Percentiles rank a stretch among this genome's conserved stretches.
Evolutionary conservation across 371 early-diverging fungal genomes (phyloP).

Genomic region (Paraphysoderma sedebokerense): DNA sequence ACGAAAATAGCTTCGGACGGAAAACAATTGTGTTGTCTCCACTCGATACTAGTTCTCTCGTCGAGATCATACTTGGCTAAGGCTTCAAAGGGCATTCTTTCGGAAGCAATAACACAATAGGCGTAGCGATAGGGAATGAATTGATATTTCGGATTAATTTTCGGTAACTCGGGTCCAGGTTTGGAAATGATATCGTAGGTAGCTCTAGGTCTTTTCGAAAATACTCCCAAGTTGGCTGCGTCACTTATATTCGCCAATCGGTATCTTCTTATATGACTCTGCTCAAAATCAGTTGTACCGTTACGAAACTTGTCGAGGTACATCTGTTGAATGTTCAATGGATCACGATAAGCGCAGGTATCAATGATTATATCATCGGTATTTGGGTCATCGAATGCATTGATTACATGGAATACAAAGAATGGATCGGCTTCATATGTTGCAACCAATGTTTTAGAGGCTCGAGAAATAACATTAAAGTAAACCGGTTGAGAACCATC

Average conservation of each 20-base stretch:
- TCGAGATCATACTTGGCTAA: slow-evolving; percentile 1
- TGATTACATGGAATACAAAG: slow-evolving; percentile 46
- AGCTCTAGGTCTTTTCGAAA: slow-evolving; percentile 24
- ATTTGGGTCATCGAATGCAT: slow-evolving; percentile 46
- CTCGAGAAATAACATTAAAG: slow-evolving; percentile 50
- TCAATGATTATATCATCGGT: background rate
- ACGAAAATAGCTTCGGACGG: slow-evolving; percentile 59
- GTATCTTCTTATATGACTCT: slow-evolving; percentile 31
- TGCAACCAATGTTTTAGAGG: slow-evolving; percentile 40
- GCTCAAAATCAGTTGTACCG: background rate
- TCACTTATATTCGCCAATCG: slow-evolving; percentile 27
- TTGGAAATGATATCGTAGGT: slow-evolving; percentile 7
- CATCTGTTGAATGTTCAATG: background rate
- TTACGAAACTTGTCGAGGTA: background rate
- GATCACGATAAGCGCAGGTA: background rate
- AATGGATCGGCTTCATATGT: slow-evolving; percentile 33
- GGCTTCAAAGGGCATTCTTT: slow-evolving; percentile 9
- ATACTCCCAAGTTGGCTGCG: slow-evolving; percentile 35
- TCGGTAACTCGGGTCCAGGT: slow-evolving; percentile 29
- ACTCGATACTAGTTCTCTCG: slow-evolving; percentile 8
- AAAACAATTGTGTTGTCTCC: slow-evolving; percentile 35
- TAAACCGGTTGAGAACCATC: background rate
- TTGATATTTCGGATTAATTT: slow-evolving; percentile 40
- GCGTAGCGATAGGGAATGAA: slow-evolving; percentile 35
- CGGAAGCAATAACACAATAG: slow-evolving; percentile 40